Evolutionary conservation across 2,329 filamentous ascomycete genomes (phyloP).

Genomic region (Claviceps purpurea): DNA sequence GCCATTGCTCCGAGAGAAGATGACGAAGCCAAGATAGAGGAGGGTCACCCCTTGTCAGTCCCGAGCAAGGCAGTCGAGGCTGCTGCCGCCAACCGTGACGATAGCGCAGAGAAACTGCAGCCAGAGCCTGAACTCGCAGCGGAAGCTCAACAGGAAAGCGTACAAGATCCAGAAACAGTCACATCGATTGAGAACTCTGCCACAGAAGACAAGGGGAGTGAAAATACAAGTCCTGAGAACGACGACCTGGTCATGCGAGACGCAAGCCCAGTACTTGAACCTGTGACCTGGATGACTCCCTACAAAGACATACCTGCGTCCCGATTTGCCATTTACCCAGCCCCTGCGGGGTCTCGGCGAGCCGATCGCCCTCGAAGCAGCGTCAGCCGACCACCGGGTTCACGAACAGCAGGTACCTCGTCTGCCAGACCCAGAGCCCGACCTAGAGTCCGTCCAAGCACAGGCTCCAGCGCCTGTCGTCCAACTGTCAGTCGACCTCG

Average conservation of each 20-base stretch:
- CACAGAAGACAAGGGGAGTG: conserved; percentile 17
- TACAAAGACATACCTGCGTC: conserved; percentile 51
- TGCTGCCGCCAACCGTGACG: conserved; percentile 6
- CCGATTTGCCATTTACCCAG: conserved; percentile 69
- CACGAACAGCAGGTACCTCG: conserved; percentile 22
- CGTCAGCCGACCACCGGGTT: conserved; percentile 23
- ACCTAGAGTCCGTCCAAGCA: conserved; percentile 27
- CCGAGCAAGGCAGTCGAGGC: background rate
- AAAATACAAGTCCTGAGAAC: conserved; percentile 14
- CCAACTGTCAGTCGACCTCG: conserved; percentile 26
- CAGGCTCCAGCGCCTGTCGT: conserved; percentile 15
- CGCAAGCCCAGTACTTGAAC: conserved; percentile 10
- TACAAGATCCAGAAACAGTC: conserved; percentile 14
- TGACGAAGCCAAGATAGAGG: conserved; percentile 34
- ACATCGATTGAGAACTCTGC: conserved; percentile 17
- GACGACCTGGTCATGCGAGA: conserved; percentile 16
- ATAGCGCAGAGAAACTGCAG: conserved; percentile 5
- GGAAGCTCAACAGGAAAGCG: background rate
- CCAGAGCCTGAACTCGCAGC: background rate
- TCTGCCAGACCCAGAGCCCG: conserved; percentile 26
- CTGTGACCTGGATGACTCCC: conserved; percentile 28
- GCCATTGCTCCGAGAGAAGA: conserved; percentile 81
- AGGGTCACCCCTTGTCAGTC: conserved; percentile 11
- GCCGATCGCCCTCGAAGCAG: conserved; percentile 30
- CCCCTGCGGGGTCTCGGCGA: conserved; percentile 37